Evolutionary conservation across 768 basidiomycete genomes (phyloP).

Genomic region (Auriscalpium vulgare): DNA sequence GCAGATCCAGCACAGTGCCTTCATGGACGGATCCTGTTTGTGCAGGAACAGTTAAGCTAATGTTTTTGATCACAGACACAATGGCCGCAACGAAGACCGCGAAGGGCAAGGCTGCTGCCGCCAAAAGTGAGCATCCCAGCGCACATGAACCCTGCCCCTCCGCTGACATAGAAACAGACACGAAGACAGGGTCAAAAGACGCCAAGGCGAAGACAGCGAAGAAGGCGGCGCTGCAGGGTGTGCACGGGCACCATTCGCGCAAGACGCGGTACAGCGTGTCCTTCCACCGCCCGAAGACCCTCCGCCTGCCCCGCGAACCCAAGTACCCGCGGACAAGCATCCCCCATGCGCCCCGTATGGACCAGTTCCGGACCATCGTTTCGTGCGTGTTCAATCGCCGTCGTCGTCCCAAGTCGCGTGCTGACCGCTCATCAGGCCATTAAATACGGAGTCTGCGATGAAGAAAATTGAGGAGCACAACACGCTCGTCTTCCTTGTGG

Average conservation of each 20-base stretch:
- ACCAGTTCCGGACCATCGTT: conserved; percentile 91
- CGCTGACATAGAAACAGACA: not conserved
- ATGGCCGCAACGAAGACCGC: conserved; percentile 67
- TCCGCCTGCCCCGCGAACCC: conserved; percentile 74
- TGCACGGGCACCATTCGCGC: conserved; percentile 63
- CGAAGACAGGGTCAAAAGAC: conserved; percentile 25
- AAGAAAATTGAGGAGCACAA: conserved; percentile 99
- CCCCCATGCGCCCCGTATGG: conserved; percentile 89
- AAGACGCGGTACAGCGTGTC: conserved; percentile 82
- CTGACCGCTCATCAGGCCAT: conserved; percentile 37
- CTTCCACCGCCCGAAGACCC: conserved; percentile 95
- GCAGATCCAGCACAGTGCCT: no score
- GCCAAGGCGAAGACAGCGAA: conserved; percentile 89
- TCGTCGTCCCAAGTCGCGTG: not conserved
- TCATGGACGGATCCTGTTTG: no score
- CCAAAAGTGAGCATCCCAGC: conserved; percentile 32
- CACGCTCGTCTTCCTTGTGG: conserved; percentile 97
- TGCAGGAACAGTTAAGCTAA: no score
- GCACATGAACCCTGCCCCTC: not conserved
- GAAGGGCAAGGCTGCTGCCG: conserved; percentile 53
- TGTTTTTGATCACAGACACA: conserved; percentile 4
- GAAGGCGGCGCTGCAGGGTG: conserved; percentile 92
- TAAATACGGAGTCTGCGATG: conserved; percentile 97
- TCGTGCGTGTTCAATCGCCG: conserved; percentile 47
- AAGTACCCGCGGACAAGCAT: conserved; percentile 95